A percentile compares a stretch with the other conserved stretches of the same genome.
Conservation (phyloP, 108 stramenopile genomes). For the Cyclotella choctawhatcheeana region DNA sequence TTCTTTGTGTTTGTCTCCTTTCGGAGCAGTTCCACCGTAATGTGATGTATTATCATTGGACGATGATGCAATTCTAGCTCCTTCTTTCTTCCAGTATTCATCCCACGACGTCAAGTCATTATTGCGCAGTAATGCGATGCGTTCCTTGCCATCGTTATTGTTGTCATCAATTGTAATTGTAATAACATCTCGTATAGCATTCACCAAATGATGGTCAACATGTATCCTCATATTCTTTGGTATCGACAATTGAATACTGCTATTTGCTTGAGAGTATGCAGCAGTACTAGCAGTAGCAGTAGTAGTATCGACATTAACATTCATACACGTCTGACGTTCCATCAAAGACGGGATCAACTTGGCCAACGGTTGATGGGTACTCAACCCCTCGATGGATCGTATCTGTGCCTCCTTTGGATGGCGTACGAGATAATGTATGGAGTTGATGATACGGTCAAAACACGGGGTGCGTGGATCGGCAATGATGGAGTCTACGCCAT, state of each 20-base stretch:
- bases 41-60: not conserved
- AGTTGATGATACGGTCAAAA: conserved; percentile 52
- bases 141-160: no score
- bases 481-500: conserved; percentile 65
- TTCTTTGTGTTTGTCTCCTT: not conserved
- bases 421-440: conserved; percentile 53
- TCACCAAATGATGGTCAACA: conserved; percentile 59
- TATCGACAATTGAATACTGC: not conserved
- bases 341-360: conserved; percentile 47
- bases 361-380: conserved; percentile 74
- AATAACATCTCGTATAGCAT: conserved; percentile 27
- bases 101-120: conserved; percentile 37
- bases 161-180: not conserved
- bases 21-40: conserved; percentile 39
- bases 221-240: conserved; percentile 58
- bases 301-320: not conserved
- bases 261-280: no score
- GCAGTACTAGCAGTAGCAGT: no score
- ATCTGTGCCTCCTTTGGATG: conserved; percentile 64
- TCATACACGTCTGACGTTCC: not conserved
- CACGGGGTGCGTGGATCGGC: conserved; percentile 71
- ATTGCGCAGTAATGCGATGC: no score
- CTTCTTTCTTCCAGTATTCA: conserved; percentile 40
- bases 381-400: conserved; percentile 53
- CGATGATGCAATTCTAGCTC: conserved; percentile 12